phyloP scores from a whole-genome alignment of 805 yeast genomes.

The Wickerhamomyces queroliae region DNA sequence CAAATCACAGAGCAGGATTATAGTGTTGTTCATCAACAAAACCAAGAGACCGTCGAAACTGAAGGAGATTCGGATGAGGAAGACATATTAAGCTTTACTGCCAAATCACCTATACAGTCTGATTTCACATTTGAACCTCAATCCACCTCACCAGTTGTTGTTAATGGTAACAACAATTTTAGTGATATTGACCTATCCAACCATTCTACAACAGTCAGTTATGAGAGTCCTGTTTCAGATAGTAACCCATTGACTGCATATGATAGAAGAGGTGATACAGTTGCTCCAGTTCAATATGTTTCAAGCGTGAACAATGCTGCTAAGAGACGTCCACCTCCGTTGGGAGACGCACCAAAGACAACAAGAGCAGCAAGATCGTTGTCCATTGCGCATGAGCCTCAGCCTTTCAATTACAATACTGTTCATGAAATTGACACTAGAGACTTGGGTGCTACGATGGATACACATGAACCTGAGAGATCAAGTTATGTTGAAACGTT shows the following conservation, averaged over 20 bases:
- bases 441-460: not conserved
- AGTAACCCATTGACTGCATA: slow-evolving; percentile 17
- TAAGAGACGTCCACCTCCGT: slow-evolving; percentile 34
- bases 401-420: slow-evolving; percentile 2
- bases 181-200: slow-evolving; percentile 3
- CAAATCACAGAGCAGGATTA: slow-evolving; percentile 7
- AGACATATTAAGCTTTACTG: slow-evolving; percentile 27
- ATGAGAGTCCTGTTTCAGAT: slow-evolving; percentile 2
- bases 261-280: slow-evolving; percentile 33
- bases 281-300: slow-evolving; percentile 24
- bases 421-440: not conserved
- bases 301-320: slow-evolving; percentile 4
- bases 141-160: slow-evolving; percentile 3
- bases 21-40: slow-evolving; percentile 13
- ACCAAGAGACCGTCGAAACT: not conserved
- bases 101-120: slow-evolving; percentile 26
- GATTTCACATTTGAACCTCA: slow-evolving; percentile 19
- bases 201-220: slow-evolving; percentile 6
- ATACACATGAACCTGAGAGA: slow-evolving; percentile 37
- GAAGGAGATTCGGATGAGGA: slow-evolving; percentile 14
- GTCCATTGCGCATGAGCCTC: slow-evolving; percentile 20
- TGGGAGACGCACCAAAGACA: slow-evolving; percentile 23
- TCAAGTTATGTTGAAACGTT: slow-evolving; percentile 44
- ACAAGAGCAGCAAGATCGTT: slow-evolving; percentile 32
- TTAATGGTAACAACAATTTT: not conserved